A percentile compares a stretch with the other conserved stretches of the same genome.
These are phyloP conservation scores for Colletotrichum viniferum DNA, from an alignment of 2,329 filamentous ascomycete genomes.

Conservation along the genomic window DNA sequence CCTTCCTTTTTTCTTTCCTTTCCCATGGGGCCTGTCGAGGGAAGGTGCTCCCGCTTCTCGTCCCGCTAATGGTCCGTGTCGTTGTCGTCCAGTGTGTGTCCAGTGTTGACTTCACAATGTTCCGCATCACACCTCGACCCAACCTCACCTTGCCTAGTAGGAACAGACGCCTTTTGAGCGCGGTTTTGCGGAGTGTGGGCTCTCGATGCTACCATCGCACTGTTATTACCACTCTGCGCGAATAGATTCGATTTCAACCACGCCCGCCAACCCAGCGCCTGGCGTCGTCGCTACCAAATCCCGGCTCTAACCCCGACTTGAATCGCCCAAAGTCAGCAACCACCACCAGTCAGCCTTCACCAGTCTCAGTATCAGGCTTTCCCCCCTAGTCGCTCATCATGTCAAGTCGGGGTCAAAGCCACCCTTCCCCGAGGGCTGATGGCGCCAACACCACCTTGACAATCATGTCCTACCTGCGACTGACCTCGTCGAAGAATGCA, in stretches of 20 bases:
- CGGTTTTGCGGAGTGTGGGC: not conserved
- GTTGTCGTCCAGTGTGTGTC: not conserved
- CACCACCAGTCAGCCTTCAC: not conserved
- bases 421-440: not conserved
- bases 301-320: not conserved
- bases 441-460: not conserved
- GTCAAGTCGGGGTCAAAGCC: conserved; percentile 1
- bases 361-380: not conserved
- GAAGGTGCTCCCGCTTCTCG: not conserved
- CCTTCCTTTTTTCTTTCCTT: not conserved
- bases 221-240: not conserved
- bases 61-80: not conserved
- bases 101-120: not conserved
- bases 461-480: not conserved
- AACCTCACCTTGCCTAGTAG: not conserved
- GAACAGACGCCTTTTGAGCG: not conserved
- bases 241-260: not conserved
- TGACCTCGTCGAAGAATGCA: not conserved
- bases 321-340: not conserved
- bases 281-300: not conserved
- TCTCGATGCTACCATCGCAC: not conserved
- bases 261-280: not conserved
- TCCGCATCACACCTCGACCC: not conserved
- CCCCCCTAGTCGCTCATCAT: not conserved
- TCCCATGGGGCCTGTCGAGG: not conserved